Evolutionary conservation across 2,329 filamentous ascomycete genomes (phyloP).

Genomic region (Cadophora malorum): DNA sequence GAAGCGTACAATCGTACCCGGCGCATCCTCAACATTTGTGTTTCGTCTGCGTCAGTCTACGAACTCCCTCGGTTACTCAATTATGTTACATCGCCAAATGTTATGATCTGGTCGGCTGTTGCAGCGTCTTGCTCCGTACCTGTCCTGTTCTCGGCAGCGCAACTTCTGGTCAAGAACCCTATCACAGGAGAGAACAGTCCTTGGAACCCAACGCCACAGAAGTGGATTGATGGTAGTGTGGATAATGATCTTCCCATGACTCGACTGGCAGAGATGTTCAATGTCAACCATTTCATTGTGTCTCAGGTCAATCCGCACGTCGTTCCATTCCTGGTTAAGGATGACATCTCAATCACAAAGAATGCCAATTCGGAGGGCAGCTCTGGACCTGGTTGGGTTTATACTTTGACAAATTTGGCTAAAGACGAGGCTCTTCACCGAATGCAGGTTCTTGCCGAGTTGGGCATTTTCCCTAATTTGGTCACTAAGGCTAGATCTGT

Average conservation of each 20-base stretch:
- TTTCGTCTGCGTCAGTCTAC: slow-evolving; percentile 86
- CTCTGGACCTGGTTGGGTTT: slow-evolving; percentile 59
- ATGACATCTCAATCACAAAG: slow-evolving; percentile 60
- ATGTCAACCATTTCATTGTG: slow-evolving; percentile 97
- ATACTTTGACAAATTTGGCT: slow-evolving; percentile 72
- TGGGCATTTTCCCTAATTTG: slow-evolving; percentile 80
- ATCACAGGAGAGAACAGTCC: slow-evolving; percentile 76
- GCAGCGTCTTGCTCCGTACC: slow-evolving; percentile 96
- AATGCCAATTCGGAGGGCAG: slow-evolving; percentile 45
- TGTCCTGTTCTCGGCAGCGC: slow-evolving; percentile 79
- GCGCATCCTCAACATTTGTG: slow-evolving; percentile 90
- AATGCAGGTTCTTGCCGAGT: slow-evolving; percentile 79
- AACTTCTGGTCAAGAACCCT: slow-evolving; percentile 84
- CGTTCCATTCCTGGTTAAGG: slow-evolving; percentile 80
- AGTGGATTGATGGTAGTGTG: slow-evolving; percentile 93
- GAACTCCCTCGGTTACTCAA: slow-evolving; percentile 88
- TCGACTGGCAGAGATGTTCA: slow-evolving; percentile 91
- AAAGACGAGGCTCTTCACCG: slow-evolving; percentile 82
- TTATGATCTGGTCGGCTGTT: slow-evolving; percentile 95
- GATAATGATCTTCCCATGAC: slow-evolving; percentile 95
- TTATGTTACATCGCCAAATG: slow-evolving; percentile 91
- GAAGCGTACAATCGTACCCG: slow-evolving; percentile 96
- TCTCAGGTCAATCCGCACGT: slow-evolving; percentile 97
- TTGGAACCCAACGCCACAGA: slow-evolving; percentile 86
- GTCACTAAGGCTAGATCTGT: slow-evolving; percentile 81